Evolutionary conservation across 768 basidiomycete species (phyloP), one percentile per base, ranked within the genome.

Genomic region (Lentinula boryana): DNA sequence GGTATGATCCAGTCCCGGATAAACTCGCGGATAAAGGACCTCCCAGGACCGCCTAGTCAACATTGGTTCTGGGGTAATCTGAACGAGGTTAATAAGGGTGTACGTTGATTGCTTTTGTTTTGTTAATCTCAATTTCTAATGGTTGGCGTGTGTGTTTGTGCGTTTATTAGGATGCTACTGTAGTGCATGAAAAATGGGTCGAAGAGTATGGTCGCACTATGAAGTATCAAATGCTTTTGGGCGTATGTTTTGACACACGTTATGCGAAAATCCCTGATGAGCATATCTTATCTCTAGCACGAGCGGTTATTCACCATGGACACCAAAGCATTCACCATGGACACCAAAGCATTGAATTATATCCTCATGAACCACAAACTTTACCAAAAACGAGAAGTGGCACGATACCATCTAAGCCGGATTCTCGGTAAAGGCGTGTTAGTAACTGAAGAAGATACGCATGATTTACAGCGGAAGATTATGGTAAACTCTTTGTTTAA

Each of bases 311-410:
- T 78, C 67, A 88, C 86, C 0, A 68, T 76, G 56, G 91, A 91
- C 65, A 73, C 82, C 0, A 81, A 82, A 31, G 89, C 88, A 0
- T 41, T 92, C 67, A 88, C 86, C 0, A 68, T 76, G 56, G 91
- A 91, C 65, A 73, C 82, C 0, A 81, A 82, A 31, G 89, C 88
- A 0, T 41, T 92, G 38, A 78, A 80, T 46, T 84, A 91, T 64
- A 75, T 93, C 55, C 73, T 93, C 13, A 76, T 78, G 62, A 84
- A 88, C 59, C 72, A 72, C 31, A 69, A 78, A 33, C 71, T 76
- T 43, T 90, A 86, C 63, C 80, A 82, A 61, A 90, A 89, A 63
- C 78, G 86, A 0, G 73, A 75, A 10, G 63, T 67, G 0, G 64
- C 71, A 5, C 73, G 80, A 10, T 74, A 70, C 40, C 68, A 58